A percentile compares a stretch with the other conserved stretches of the same genome.
phyloP scores from a whole-genome alignment of 2,329 filamentous ascomycete species.

The Colletotrichum agaves region DNA sequence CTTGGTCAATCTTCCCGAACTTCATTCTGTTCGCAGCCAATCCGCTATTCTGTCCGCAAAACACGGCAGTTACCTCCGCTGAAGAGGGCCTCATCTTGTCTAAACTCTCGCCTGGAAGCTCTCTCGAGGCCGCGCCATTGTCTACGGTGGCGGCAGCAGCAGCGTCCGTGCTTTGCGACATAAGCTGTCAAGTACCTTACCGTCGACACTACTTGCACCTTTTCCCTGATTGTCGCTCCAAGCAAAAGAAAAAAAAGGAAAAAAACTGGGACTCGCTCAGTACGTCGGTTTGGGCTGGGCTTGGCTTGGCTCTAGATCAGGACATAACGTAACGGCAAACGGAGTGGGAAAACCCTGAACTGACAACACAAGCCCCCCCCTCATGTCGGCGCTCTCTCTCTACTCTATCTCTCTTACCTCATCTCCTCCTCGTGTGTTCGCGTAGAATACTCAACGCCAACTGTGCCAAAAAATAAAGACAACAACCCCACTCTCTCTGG shows the following conservation, averaged over 20 bases:
- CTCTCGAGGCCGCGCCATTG: conserved; percentile 20
- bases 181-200: conserved; percentile 9
- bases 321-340: conserved; percentile 11
- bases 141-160: too few relatives aligned
- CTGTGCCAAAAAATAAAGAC: conserved; percentile 7
- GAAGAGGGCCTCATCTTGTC: conserved; percentile 30
- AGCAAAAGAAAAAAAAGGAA: background rate
- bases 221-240: background rate
- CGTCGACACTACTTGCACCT: too few relatives aligned
- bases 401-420: background rate
- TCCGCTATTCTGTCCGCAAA: background rate
- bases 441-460: too few relatives aligned
- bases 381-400: background rate
- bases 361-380: background rate
- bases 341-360: background rate
- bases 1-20: background rate
- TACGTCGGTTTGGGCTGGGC: conserved; percentile 7
- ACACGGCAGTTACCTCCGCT: conserved; percentile 19
- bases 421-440: background rate
- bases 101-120: conserved; percentile 15
- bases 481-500: conserved; percentile 26
- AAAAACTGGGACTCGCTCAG: conserved; percentile 18
- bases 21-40: background rate
- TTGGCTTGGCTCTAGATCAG: conserved; percentile 16
- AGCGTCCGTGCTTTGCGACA: conserved; percentile 34